Percentiles rank a stretch among this genome's conserved stretches.
Conservation (phyloP, 306 rosid species). For the Prunus dulcis region DNA sequence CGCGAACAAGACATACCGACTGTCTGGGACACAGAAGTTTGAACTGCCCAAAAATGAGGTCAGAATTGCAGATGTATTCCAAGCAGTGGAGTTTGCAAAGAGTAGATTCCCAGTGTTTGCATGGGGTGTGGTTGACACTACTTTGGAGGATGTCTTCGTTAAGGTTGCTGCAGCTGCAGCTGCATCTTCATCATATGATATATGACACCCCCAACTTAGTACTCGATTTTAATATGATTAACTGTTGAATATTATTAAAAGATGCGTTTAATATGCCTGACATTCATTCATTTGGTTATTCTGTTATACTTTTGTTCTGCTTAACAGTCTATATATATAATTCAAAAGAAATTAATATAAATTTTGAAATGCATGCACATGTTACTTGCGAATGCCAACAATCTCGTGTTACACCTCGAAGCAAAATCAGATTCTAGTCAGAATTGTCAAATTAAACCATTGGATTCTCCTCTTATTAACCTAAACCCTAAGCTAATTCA, state of each 20-base stretch:
- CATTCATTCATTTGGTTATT: not conserved
- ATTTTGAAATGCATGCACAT: not conserved
- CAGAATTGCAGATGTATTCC: conserved; percentile 2
- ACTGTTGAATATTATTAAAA: not conserved
- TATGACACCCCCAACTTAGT: not conserved
- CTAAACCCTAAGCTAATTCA: not conserved
- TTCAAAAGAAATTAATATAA: not conserved
- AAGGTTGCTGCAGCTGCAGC: conserved; percentile 49
- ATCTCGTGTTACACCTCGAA: too few species aligned
- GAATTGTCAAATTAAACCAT: not conserved
- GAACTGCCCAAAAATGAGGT: conserved; percentile 13
- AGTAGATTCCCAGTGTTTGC: conserved; percentile 70
- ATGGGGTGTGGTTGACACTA: conserved; percentile 84
- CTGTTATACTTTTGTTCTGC: not conserved
- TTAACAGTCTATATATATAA: not conserved
- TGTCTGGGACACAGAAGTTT: conserved; percentile 14
- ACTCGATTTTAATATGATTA: not conserved
- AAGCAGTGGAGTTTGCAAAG: conserved; percentile 54
- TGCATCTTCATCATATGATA: not conserved
- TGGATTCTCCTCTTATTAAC: not conserved
- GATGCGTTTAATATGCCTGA: not conserved
- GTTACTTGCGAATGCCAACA: not conserved
- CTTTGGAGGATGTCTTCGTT: conserved; percentile 78
- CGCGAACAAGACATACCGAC: conserved; percentile 1
- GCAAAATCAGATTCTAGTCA: too few species aligned